These are phyloP conservation scores for Malassezia caprae DNA, from an alignment of 1,284 basidiomycete genomes.

Conservation along the genomic window DNA sequence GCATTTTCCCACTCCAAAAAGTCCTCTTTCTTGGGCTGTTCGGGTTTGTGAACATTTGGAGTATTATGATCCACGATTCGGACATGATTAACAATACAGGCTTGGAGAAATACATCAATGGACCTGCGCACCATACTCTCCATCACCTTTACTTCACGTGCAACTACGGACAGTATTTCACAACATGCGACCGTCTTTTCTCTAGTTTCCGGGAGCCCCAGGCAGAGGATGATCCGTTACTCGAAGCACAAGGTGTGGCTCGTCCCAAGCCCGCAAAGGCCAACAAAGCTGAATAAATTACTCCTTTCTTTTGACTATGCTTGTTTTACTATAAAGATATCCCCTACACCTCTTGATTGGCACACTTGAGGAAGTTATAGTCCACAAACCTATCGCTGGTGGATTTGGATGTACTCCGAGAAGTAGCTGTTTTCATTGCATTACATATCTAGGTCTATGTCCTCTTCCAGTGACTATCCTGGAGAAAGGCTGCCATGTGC, in stretches of 20 bases:
- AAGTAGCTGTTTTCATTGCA: background rate
- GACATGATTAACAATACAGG: constrained; percentile 95
- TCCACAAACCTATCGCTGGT: background rate
- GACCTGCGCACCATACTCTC: constrained; percentile 91
- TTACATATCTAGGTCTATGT: background rate
- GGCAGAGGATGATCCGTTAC: constrained; percentile 71
- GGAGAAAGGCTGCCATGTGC: constrained; percentile 88
- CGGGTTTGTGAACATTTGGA: constrained; percentile 47
- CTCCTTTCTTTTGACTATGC: background rate
- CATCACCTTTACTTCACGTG: constrained; percentile 88
- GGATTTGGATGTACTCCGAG: background rate
- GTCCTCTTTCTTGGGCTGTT: constrained; percentile 41
- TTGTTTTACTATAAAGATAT: background rate
- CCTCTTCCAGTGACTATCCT: constrained; percentile 51
- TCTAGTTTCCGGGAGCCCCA: constrained; percentile 79
- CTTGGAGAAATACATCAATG: constrained; percentile 85
- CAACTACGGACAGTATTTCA: constrained; percentile 94
- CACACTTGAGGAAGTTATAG: background rate
- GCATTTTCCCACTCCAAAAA: constrained; percentile 75
- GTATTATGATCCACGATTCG: constrained; percentile 75
- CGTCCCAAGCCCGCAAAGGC: background rate
- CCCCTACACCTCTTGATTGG: background rate
- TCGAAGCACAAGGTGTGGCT: constrained; percentile 51
- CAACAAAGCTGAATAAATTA: background rate
- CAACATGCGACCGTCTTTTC: constrained; percentile 75